phyloP scores from a whole-genome alignment of 2,329 filamentous ascomycete species.

The Chaetomium strumarium region DNA sequence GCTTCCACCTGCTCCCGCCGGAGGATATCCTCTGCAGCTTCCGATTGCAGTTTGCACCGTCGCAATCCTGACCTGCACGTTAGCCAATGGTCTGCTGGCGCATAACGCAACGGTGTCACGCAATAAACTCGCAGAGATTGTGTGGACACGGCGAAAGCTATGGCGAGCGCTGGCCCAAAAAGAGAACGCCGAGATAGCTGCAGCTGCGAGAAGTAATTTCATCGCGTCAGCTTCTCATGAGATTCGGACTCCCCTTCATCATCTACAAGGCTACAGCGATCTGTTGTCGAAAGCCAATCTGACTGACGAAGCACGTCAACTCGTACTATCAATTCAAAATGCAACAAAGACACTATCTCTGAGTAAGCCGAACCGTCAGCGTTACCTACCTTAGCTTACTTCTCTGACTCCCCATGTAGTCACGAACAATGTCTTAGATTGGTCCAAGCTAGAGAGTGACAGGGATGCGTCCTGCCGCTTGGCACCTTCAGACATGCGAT shows the following conservation, averaged over 20 bases:
- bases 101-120: slow-evolving; percentile 2
- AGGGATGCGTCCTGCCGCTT: slow-evolving; percentile 3
- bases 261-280: slow-evolving; percentile 5
- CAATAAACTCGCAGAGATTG: slow-evolving; percentile 4
- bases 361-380: background rate
- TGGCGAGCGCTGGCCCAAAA: slow-evolving; percentile 4
- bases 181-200: slow-evolving; percentile 4
- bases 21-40: slow-evolving; percentile 2
- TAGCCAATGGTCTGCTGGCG: slow-evolving; percentile 6
- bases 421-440: slow-evolving; percentile 6
- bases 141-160: slow-evolving; percentile 3
- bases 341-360: slow-evolving; percentile 4
- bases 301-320: slow-evolving; percentile 3
- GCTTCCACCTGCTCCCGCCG: background rate
- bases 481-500: slow-evolving; percentile 5
- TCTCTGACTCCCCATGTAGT: slow-evolving; percentile 1
- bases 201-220: slow-evolving; percentile 5
- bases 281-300: slow-evolving; percentile 4
- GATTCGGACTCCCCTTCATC: slow-evolving; percentile 8
- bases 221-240: slow-evolving; percentile 6
- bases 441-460: slow-evolving; percentile 4
- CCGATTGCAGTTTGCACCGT: slow-evolving; percentile 6
- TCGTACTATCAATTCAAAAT: slow-evolving; percentile 3
- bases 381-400: background rate
- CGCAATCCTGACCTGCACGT: slow-evolving; percentile 1